phyloP scores from a whole-genome alignment of 805 yeast species.

The Sugiyamaella mastotermitis region DNA sequence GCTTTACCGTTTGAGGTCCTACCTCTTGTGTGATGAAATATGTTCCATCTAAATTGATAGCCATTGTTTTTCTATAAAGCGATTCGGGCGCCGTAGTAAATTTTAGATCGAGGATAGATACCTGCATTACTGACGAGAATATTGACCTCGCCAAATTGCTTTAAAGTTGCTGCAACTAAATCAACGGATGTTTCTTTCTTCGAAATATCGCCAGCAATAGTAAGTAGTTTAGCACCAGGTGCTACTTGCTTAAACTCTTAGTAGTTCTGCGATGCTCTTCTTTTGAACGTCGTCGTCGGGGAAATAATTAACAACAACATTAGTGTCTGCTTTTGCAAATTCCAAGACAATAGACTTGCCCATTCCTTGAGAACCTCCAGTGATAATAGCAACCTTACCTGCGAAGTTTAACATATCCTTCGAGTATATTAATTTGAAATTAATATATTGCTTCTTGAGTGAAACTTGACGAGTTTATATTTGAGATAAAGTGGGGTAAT shows the following conservation, averaged over 20 bases:
- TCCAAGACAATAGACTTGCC: conserved; percentile 19
- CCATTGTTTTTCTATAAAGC: no score
- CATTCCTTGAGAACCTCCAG: conserved; percentile 24
- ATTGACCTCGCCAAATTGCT: conserved; percentile 31
- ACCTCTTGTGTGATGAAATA: no score
- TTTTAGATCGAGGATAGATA: no score
- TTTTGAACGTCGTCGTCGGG: conserved; percentile 10
- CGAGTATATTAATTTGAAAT: no score
- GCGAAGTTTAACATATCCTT: conserved; percentile 9
- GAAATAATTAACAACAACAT: conserved; percentile 19
- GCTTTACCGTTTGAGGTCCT: no score
- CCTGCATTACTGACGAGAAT: conserved; percentile 37
- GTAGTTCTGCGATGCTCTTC: conserved; percentile 26
- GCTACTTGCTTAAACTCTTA: conserved; percentile 4
- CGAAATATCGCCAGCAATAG: conserved; percentile 19
- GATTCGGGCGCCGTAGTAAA: no score
- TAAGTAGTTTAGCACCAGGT: conserved; percentile 11
- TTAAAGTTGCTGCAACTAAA: conserved; percentile 26
- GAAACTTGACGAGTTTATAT: no score
- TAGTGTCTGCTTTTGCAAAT: conserved; percentile 21
- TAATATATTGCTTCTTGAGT: no score
- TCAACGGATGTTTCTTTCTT: conserved; percentile 21
- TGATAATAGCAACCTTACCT: conserved; percentile 19
- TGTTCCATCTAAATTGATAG: no score
- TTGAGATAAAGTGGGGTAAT: no score